Evolutionary conservation across 1,284 basidiomycete genomes (phyloP), one percentile per base, ranked within the genome.

Genomic region (Amylostereum areolatum): DNA sequence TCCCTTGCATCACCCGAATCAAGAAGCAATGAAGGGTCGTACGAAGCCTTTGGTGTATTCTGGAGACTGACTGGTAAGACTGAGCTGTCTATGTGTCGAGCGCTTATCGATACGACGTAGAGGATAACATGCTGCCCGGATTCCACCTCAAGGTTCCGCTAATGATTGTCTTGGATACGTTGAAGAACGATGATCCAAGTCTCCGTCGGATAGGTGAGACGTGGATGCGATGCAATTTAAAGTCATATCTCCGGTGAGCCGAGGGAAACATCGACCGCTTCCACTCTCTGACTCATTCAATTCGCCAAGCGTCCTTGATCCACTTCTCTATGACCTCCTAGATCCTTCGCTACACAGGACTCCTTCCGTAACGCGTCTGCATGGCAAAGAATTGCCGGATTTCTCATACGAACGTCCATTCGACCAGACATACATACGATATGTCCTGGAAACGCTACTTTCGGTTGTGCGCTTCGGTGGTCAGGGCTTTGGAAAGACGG

Each of bases 141-240:
- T 86, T 89, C 59, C 75, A 78, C 30, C 83, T 96, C 60, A 86
- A 86, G 57, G 74, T 88, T 0, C 95, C 95, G 0, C 78, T 98
- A 77, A 85, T 94, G 72, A 80, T 87, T 44, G 81, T 97, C 10
- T 69, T 99, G 37, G 93, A 97, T 61, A 82, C 84, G 0, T 68
- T 98, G 35, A 85, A 84, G 59, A 83, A 75, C 46, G 81, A 85
- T 18, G 83, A 92, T 59, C 85, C 91, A 1, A 71, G 72, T 49
- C 66, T 88, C 12, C 82, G 86, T 30, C 78, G 92, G 6, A 74
- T 89, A 34, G 89, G 89, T 5, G 94, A 97, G 65, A 93, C 92
- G 0, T 97, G 94, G 94, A 92, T 97, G 87, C 80, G 93, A 30
- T 92, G 89, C 60, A 93, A 85, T 61, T 73, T 96, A n/a, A 87